Evolutionary conservation across 805 yeast species (phyloP).

Genomic region (Saturnispora diversa): DNA sequence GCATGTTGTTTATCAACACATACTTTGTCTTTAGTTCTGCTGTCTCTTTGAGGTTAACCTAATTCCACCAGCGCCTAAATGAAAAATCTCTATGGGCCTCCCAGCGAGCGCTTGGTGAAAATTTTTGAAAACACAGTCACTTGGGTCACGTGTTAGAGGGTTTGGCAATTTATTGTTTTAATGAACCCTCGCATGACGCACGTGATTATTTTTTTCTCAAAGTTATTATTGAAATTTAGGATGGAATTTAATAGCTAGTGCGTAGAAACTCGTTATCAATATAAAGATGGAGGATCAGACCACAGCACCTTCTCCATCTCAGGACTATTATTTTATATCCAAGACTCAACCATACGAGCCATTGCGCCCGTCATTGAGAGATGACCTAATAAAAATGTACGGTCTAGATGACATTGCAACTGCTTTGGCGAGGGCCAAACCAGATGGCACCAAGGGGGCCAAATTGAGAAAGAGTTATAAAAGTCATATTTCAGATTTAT

Average conservation of each 20-base stretch:
- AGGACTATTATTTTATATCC: slow-evolving; percentile 28
- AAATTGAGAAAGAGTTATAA: slow-evolving; percentile 92
- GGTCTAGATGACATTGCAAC: slow-evolving; percentile 59
- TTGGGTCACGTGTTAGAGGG: background rate
- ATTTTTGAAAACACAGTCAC: slow-evolving; percentile 6
- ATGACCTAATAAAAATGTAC: slow-evolving; percentile 63
- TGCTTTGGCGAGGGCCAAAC: slow-evolving; percentile 78
- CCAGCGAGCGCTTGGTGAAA: background rate
- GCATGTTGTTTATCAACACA: background rate
- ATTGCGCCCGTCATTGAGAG: slow-evolving; percentile 60
- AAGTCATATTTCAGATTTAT: slow-evolving; percentile 79
- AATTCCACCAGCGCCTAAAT: background rate
- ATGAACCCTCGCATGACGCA: slow-evolving; percentile 1
- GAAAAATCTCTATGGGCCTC: slow-evolving; percentile 6
- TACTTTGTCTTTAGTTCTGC: slow-evolving; percentile 5
- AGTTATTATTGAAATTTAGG: background rate
- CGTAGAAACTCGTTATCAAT: background rate
- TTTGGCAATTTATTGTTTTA: background rate
- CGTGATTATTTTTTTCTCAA: background rate
- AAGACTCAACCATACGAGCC: slow-evolving; percentile 29
- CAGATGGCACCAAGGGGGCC: slow-evolving; percentile 85
- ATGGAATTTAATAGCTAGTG: background rate
- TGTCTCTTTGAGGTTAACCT: background rate
- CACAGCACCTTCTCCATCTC: slow-evolving; percentile 3
- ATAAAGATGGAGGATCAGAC: slow-evolving; percentile 1